A percentile compares a stretch with the other conserved stretches of the same genome.
Evolutionary conservation across 176 grass and related monocot species (phyloP).

Genomic region (Oryza glumipatula): DNA sequence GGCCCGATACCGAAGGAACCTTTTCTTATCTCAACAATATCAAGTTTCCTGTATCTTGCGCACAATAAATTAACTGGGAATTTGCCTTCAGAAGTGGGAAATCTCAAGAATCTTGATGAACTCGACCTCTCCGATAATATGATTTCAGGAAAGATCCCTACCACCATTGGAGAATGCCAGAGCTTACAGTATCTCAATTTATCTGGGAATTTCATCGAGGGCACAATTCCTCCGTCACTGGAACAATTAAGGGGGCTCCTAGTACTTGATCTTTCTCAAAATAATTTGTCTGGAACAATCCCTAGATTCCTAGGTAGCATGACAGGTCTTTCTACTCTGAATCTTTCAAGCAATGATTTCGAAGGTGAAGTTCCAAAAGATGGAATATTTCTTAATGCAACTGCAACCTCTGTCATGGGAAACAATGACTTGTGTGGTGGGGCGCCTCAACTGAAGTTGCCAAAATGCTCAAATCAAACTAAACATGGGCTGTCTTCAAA

Average conservation of each 20-base stretch:
- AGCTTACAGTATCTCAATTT: constrained; percentile 42
- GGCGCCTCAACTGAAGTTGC: constrained; percentile 8
- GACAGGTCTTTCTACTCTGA: constrained; percentile 29
- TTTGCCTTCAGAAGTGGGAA: constrained; percentile 41
- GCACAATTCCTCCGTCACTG: constrained; percentile 35
- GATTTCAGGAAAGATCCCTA: constrained; percentile 51
- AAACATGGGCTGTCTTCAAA: background rate
- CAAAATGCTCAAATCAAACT: background rate
- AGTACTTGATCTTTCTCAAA: constrained; percentile 43
- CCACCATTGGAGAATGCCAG: constrained; percentile 36
- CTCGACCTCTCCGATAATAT: constrained; percentile 53
- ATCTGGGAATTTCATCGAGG: constrained; percentile 46
- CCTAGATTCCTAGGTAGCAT: constrained; percentile 37
- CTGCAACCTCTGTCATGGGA: constrained; percentile 5
- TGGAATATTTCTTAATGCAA: constrained; percentile 49
- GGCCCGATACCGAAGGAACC: constrained; percentile 49
- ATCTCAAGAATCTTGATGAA: constrained; percentile 22
- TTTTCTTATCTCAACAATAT: constrained; percentile 39
- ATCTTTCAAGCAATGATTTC: constrained; percentile 66
- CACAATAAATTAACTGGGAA: constrained; percentile 53
- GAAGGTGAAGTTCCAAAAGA: constrained; percentile 48
- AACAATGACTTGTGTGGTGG: constrained; percentile 46
- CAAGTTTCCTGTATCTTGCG: constrained; percentile 29
- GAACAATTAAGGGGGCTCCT: constrained; percentile 33
- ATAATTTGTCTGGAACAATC: constrained; percentile 49